Conservation (phyloP, 169 alveolate genomes). For the Cryptosporidium ubiquitum region DNA sequence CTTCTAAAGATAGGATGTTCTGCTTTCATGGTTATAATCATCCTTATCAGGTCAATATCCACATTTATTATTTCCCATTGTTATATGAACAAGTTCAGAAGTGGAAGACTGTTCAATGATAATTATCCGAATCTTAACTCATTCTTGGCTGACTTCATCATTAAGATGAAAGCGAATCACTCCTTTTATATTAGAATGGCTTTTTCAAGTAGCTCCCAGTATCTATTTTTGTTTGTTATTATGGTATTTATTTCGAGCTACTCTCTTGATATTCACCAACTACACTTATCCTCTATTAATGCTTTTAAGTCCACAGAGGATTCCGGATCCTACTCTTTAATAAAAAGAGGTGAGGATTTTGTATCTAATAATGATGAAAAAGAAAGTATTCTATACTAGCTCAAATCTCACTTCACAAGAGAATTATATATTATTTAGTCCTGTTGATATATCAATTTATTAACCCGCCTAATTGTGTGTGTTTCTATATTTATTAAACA, state of each 20-base stretch:
- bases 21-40: neutral
- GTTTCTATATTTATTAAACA: neutral
- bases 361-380: slow-evolving; percentile 17
- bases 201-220: slow-evolving; percentile 41
- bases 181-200: slow-evolving; percentile 57
- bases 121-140: slow-evolving; percentile 61
- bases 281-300: slow-evolving; percentile 61
- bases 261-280: slow-evolving; percentile 67
- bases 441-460: neutral
- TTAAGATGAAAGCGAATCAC: slow-evolving; percentile 36
- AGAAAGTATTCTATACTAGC: slow-evolving; percentile 4
- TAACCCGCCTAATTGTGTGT: neutral
- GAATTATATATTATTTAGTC: neutral
- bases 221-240: slow-evolving; percentile 12
- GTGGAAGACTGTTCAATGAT: slow-evolving; percentile 34
- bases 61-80: slow-evolving; percentile 1
- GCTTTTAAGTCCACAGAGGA: slow-evolving; percentile 58
- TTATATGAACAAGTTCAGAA: slow-evolving; percentile 18
- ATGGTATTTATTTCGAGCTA: slow-evolving; percentile 57
- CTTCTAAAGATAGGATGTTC: slow-evolving; percentile 50
- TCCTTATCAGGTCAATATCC: slow-evolving; percentile 16
- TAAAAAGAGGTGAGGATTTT: slow-evolving; percentile 29
- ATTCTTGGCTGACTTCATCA: slow-evolving; percentile 40
- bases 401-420: neutral
- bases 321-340: slow-evolving; percentile 51